Evolutionary conservation across 2,329 filamentous ascomycete species (phyloP).

Genomic region (Tetracladium maxilliforme): DNA sequence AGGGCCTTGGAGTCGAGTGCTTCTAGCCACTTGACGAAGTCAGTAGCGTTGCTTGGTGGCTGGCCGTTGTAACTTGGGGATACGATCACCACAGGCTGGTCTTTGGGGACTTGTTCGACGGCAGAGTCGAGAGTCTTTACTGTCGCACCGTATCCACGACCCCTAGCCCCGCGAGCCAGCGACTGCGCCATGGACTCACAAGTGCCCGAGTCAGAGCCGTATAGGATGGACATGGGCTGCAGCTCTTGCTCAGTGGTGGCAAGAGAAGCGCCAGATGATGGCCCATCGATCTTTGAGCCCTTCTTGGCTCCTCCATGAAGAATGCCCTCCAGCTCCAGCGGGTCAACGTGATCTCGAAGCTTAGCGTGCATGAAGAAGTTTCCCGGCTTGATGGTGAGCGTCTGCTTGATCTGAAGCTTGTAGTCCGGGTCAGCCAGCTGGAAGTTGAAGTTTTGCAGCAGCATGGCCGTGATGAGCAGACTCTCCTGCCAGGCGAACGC

Average conservation of each 20-base stretch:
- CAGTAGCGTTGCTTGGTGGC: constrained; percentile 55
- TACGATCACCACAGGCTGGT: constrained; percentile 49
- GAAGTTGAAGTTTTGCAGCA: constrained; percentile 62
- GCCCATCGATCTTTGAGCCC: background rate
- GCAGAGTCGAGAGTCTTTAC: constrained; percentile 46
- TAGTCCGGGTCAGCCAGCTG: constrained; percentile 46
- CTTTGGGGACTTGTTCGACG: constrained; percentile 40
- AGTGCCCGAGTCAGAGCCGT: constrained; percentile 62
- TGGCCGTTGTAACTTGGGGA: constrained; percentile 62
- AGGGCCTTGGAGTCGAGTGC: constrained; percentile 31
- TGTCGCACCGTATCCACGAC: constrained; percentile 41
- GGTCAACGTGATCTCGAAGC: constrained; percentile 32
- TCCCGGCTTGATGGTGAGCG: constrained; percentile 47
- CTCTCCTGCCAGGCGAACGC: constrained; percentile 65
- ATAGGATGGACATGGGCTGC: constrained; percentile 43
- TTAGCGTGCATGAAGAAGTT: constrained; percentile 46
- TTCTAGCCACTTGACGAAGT: constrained; percentile 55
- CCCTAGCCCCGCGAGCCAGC: constrained; percentile 40
- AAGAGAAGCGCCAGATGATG: constrained; percentile 2
- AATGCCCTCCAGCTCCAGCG: constrained; percentile 21
- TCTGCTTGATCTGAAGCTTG: constrained; percentile 35
- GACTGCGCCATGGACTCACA: constrained; percentile 55
- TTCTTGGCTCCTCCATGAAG: constrained; percentile 8
- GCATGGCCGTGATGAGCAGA: constrained; percentile 41
- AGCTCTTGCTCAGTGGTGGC: constrained; percentile 3